A percentile compares a stretch with the other conserved stretches of the same genome.
Conservation (phyloP, 2,329 filamentous ascomycete species). For the Paecilomyces sp. region DNA sequence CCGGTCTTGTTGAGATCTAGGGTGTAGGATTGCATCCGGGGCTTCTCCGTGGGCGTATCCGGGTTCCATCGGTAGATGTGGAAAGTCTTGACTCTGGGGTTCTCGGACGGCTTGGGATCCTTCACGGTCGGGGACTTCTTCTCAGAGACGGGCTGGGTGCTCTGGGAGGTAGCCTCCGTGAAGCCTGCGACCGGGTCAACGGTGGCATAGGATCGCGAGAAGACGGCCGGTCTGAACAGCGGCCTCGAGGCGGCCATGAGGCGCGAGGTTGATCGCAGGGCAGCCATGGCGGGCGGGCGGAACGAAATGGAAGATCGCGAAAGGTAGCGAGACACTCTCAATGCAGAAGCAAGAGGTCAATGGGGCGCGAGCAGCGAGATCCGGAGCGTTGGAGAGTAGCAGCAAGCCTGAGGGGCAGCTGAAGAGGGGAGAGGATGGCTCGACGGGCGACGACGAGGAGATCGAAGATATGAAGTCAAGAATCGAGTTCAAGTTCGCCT, state of each 20-base stretch:
- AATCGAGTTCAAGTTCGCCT: conserved; percentile 8
- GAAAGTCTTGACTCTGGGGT: conserved; percentile 79
- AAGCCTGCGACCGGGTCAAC: conserved; percentile 29
- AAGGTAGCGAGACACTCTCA: conserved; percentile 3
- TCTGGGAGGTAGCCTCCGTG: conserved; percentile 19
- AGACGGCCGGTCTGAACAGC: conserved; percentile 33
- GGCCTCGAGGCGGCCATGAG: conserved; percentile 36
- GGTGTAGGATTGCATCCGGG: conserved; percentile 88
- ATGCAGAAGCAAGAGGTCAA: conserved; percentile 1
- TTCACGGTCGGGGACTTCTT: conserved; percentile 54
- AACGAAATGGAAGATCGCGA: conserved; percentile 4
- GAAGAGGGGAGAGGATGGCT: conserved; percentile 1
- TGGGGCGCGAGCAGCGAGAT: conserved; percentile 1
- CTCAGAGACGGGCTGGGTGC: conserved; percentile 33
- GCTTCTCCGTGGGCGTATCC: conserved; percentile 85
- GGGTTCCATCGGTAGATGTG: conserved; percentile 99
- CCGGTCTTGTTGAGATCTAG: conserved; percentile 98
- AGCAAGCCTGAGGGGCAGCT: neutral
- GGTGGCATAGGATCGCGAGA: conserved; percentile 42
- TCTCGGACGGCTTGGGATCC: conserved; percentile 51
- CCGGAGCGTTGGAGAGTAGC: conserved; percentile 7
- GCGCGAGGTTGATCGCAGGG: conserved; percentile 42
- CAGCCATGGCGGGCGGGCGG: conserved; percentile 34
- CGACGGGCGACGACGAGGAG: conserved; percentile 11
- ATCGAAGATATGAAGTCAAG: conserved; percentile 8